Evolutionary conservation across 2,329 filamentous ascomycete genomes (phyloP).

Genomic region (Helotiales sp.): DNA sequence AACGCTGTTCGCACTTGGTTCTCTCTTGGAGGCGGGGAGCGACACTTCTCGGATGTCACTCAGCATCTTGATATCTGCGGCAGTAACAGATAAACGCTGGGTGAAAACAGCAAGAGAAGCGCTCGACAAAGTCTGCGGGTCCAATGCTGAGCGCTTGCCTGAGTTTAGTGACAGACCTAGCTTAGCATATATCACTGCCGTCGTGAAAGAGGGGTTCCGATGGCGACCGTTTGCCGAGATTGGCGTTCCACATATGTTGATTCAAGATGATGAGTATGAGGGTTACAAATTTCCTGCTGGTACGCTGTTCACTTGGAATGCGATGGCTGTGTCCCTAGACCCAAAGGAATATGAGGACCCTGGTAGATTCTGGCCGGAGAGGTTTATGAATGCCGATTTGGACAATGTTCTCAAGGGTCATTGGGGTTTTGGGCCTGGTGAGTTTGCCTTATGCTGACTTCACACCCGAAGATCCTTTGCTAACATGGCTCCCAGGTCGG

Average conservation of each 20-base stretch:
- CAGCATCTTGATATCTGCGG: conserved; percentile 42
- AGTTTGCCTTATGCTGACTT: neutral
- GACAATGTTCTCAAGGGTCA: conserved; percentile 41
- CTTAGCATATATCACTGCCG: conserved; percentile 50
- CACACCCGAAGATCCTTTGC: no score
- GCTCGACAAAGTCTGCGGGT: conserved; percentile 50
- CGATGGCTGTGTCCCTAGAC: conserved; percentile 49
- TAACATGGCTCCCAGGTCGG: neutral
- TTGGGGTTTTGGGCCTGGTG: conserved; percentile 44
- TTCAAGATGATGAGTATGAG: conserved; percentile 52
- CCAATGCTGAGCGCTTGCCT: conserved; percentile 46
- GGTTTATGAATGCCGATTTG: conserved; percentile 50
- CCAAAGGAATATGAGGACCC: conserved; percentile 53
- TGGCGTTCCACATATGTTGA: conserved; percentile 46
- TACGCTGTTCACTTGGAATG: conserved; percentile 49
- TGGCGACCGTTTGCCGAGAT: conserved; percentile 50
- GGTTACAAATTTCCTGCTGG: conserved; percentile 52
- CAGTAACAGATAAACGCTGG: conserved; percentile 34
- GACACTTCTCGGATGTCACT: conserved; percentile 50
- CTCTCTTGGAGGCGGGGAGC: conserved; percentile 50
- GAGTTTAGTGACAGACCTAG: conserved; percentile 47
- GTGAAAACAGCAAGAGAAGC: conserved; percentile 47
- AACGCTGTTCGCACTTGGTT: conserved; percentile 41
- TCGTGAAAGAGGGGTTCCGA: conserved; percentile 52
- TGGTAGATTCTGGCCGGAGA: conserved; percentile 51